Evolutionary conservation across 1,139 yeast genomes (phyloP).

Genomic region (Yamadazyma dendronema): DNA sequence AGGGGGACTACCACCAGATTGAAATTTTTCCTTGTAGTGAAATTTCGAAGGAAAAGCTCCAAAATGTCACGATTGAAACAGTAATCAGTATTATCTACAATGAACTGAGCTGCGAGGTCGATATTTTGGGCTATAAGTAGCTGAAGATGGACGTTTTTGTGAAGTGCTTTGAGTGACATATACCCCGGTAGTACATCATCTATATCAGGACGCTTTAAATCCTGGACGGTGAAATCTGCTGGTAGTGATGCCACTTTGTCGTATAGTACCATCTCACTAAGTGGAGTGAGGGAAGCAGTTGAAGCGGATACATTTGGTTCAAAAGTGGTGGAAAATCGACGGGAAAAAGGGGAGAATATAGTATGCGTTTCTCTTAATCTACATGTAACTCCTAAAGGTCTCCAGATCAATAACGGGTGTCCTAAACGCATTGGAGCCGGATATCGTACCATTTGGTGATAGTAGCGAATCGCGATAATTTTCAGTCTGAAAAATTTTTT

Average conservation of each 20-base stretch:
- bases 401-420: too few relatives aligned
- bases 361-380: too few relatives aligned
- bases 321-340: neutral
- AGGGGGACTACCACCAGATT: constrained; percentile 22
- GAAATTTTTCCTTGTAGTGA: constrained; percentile 14
- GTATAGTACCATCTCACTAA: neutral
- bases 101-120: constrained; percentile 3
- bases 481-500: constrained; percentile 1
- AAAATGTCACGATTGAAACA: constrained; percentile 15
- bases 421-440: too few relatives aligned
- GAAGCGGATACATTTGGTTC: neutral
- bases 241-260: neutral
- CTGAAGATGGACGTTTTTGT: constrained; percentile 7
- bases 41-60: constrained; percentile 17
- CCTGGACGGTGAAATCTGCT: neutral
- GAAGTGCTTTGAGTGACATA: neutral
- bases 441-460: neutral
- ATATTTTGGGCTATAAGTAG: constrained; percentile 2
- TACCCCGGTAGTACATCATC: neutral
- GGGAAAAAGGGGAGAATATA: neutral
- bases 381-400: too few relatives aligned
- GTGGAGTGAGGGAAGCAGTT: neutral
- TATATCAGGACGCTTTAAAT: neutral
- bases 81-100: constrained; percentile 6
- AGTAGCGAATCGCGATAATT: neutral